Percentiles rank a stretch among this genome's conserved stretches.
Conservation (phyloP, 2,329 filamentous ascomycete genomes). For the Pezicula rhizophila region DNA sequence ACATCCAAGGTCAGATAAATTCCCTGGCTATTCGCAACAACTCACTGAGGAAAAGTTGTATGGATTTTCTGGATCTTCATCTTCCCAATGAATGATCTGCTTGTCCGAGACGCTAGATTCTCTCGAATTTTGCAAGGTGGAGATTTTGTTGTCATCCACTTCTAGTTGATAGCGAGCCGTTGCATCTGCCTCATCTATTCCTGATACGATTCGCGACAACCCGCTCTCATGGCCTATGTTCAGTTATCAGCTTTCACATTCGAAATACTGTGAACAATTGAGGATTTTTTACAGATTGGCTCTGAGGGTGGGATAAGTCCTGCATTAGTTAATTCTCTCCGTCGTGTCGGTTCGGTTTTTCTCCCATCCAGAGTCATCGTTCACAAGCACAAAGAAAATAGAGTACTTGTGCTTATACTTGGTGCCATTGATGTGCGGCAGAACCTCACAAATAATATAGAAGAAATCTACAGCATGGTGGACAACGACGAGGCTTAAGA, state of each 20-base stretch:
- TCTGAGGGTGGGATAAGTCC: background rate
- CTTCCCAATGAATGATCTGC: constrained; percentile 22
- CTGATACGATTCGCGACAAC: constrained; percentile 17
- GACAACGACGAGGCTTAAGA: no score
- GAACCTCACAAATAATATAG: no score
- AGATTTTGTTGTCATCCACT: constrained; percentile 30
- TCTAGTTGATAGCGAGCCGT: constrained; percentile 36
- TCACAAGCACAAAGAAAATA: no score
- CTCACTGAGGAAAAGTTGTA: constrained; percentile 22
- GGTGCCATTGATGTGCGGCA: no score
- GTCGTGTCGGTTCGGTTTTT: background rate
- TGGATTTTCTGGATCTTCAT: constrained; percentile 24
- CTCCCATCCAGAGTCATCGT: background rate
- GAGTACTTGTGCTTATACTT: no score
- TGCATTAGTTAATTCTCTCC: background rate
- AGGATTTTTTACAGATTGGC: background rate
- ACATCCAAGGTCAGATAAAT: background rate
- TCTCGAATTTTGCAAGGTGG: constrained; percentile 18
- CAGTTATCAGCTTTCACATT: background rate
- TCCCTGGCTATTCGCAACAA: background rate
- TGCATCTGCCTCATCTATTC: constrained; percentile 36
- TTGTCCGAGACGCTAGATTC: constrained; percentile 13
- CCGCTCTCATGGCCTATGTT: constrained; percentile 9
- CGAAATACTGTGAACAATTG: background rate
- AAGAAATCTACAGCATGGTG: no score